Evolutionary conservation across 352 stramenopile species (phyloP).

Genomic region (Phytophthora hybrid): DNA sequence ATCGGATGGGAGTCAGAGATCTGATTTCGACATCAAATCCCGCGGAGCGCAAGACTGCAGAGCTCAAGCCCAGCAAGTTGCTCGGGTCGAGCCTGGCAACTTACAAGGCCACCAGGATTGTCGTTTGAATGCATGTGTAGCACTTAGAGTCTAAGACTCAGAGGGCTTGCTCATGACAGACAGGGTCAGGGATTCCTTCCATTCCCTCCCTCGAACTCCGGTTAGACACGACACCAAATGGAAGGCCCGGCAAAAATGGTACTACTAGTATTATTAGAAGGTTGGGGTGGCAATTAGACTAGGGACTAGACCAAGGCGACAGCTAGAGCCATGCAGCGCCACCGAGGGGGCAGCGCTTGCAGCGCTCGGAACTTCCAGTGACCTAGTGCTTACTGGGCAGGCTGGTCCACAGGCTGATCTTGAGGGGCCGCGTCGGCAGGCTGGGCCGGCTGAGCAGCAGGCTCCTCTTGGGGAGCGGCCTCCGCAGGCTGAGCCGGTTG

Average conservation of each 20-base stretch:
- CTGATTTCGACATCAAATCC: background rate
- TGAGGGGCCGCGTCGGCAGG: background rate
- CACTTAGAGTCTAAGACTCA: too few relatives aligned
- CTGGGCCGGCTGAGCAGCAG: too few relatives aligned
- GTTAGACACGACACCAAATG: background rate
- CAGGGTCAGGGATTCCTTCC: too few relatives aligned
- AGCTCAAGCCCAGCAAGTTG: too few relatives aligned
- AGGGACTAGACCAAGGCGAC: conserved; percentile 12
- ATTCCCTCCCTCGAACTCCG: background rate
- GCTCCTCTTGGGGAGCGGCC: background rate
- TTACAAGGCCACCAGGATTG: too few relatives aligned
- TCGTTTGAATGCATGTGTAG: too few relatives aligned
- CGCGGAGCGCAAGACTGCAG: too few relatives aligned
- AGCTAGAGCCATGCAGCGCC: background rate
- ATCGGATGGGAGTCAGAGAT: conserved; percentile 12
- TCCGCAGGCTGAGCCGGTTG: conserved; percentile 9
- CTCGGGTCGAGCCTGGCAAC: too few relatives aligned
- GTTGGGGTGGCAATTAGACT: conserved; percentile 17
- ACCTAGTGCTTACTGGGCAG: conserved; percentile 19
- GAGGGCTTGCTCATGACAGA: too few relatives aligned
- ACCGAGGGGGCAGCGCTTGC: background rate
- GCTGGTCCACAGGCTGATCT: conserved; percentile 1
- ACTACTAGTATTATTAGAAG: conserved; percentile 31
- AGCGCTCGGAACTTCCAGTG: background rate
- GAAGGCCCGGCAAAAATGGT: conserved; percentile 30